Evolutionary conservation across 2,329 filamentous ascomycete genomes (phyloP), one percentile per base, ranked within the genome.

Genomic region (Fonsecaea pedrosoi): DNA sequence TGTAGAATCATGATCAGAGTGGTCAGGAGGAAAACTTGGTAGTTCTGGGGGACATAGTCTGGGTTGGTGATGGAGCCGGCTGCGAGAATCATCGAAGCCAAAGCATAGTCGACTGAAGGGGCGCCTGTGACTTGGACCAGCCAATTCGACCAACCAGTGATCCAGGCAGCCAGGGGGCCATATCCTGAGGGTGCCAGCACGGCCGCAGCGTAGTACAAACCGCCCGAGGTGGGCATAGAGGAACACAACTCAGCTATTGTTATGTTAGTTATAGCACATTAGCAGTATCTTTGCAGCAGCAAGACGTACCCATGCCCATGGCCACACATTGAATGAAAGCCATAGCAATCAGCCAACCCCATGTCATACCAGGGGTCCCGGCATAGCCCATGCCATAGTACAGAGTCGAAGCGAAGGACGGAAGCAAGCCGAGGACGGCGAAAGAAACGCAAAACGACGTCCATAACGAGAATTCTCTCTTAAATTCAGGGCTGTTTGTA

Each of bases 261-360:
- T 18, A 1, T 35, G 53, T 82, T 82, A 83, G 32, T 76, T 21
- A 42, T 15, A 18, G 8, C 3, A 25, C 18, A 45, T 2, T 55
- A 8, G n/a, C 10, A 55, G 15, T 42, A 15, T 10, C 12, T 10
- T 42, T 59, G 25, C 15, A 37, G 38, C 21, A 21, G 55, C 45
- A 10, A 50, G 45, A 50, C 71, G 53, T 64, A 72, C 71, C 72
- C 86, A 89, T 88, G 21, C 84, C 85, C 78, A 87, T 84, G 8
- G 90, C 89, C 64, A 92, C 86, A 76, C 86, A 88, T 74, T 91
- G 86, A 45, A 92, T 90, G 48, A 91, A 91, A 4, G 89, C 71
- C 85, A 91, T 90, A 57, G 89, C 89, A 54, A 92, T 82, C 34
- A 92, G 78, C 90, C 90, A 92, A 4, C 90, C 90, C 90, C 90